Base-by-base conservation (phyloP, 805 yeast species). In the Metschnikowia reukaufii region DNA sequence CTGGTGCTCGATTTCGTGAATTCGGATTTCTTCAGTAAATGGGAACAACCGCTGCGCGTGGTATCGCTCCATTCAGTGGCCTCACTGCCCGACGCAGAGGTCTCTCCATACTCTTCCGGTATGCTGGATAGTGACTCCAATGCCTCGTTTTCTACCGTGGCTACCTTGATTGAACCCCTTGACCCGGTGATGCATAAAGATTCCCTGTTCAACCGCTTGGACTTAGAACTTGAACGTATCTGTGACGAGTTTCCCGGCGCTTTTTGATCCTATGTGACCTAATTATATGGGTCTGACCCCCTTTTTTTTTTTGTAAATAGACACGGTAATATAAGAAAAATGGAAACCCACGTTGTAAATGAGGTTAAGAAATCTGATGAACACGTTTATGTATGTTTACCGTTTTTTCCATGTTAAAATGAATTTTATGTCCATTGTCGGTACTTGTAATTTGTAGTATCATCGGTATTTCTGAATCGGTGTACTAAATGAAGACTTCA, bases 111-210 rank as follows among this genome's bases (percentile, higher is more conserved):
- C 29, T 47, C 49, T 6, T 40, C 44, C 4, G 43, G 47, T 3
- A 39, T 36, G 21, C 50, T 57, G 42, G 56, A 63, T 44, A 62
- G 56, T 42, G 66, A 60, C 38, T 67, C 72, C 13, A 47, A 50
- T 48, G 54, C 49, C 39, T 55, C 62, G 3, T 48, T 68, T 17
- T 65, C 72, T 2, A 67, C 73, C 1, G 52, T 52, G 18, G 66
- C 64, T 9, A 67, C 71, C 10, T 54, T 58, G 33, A 45, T 42
- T 21, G 59, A 47, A 7, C 48, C 49, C 2, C 57, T 52, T 15
- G 36, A 38, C 6, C 34, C 21, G 18, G 45, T 40, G 21, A 32
- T 45, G 47, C 47, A 47, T 18, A 49, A 49, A 16, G 52, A 45
- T 8, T 38, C 37, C 36, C 56, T 52, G 54, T 41, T 48, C 21